These are phyloP conservation scores for Circinella umbellata DNA, from an alignment of 371 early-diverging fungal genomes.

Conservation along the genomic window DNA sequence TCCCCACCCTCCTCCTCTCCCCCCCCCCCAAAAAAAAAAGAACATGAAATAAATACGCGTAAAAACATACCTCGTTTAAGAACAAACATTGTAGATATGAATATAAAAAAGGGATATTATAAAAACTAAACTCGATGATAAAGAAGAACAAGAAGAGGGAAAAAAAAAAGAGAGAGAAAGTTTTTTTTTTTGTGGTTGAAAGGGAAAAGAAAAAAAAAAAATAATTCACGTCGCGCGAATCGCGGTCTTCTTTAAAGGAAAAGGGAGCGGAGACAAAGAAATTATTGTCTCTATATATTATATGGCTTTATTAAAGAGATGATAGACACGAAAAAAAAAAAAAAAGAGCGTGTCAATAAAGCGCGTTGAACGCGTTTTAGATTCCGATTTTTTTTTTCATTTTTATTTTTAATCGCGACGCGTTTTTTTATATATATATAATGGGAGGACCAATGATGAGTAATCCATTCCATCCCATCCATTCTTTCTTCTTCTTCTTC, in stretches of 20 bases:
- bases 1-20: too few species aligned
- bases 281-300: too few species aligned
- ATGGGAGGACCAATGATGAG: not conserved
- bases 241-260: conserved; percentile 7
- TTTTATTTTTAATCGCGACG: too few species aligned
- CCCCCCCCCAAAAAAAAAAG: not conserved
- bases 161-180: not conserved
- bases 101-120: not conserved
- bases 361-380: not conserved
- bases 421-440: too few species aligned
- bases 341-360: not conserved
- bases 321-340: not conserved
- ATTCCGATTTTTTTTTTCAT: not conserved
- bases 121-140: not conserved
- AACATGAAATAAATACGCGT: not conserved
- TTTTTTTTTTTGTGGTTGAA: not conserved
- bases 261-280: not conserved
- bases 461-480: too few species aligned
- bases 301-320: too few species aligned
- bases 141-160: not conserved
- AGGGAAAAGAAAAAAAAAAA: conserved; percentile 6
- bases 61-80: conserved; percentile 68
- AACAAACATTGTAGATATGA: conserved; percentile 66
- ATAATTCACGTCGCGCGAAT: conserved; percentile 3
- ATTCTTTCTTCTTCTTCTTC: too few species aligned